Evolutionary conservation across 495 filamentous ascomycete species (phyloP).

Genomic region (Penicillium arizonense): DNA sequence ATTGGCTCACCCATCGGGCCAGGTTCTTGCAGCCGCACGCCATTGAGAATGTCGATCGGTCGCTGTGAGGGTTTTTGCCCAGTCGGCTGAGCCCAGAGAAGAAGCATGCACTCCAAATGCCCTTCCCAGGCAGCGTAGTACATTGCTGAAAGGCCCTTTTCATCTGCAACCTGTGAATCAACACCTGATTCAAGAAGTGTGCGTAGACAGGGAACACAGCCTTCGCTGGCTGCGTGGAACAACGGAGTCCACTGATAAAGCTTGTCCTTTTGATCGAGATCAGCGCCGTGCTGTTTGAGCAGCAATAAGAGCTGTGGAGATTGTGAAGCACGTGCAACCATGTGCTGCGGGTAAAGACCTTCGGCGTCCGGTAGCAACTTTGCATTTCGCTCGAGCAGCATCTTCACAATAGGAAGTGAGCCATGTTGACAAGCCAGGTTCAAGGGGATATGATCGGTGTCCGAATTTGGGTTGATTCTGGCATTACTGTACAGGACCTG

Average conservation of each 20-base stretch:
- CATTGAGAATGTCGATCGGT: slow-evolving; percentile 37
- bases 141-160: slow-evolving; percentile 91
- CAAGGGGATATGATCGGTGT: slow-evolving; percentile 88
- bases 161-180: slow-evolving; percentile 73
- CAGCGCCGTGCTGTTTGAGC: slow-evolving; percentile 82
- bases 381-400: slow-evolving; percentile 77
- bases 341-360: slow-evolving; percentile 95
- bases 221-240: slow-evolving; percentile 95
- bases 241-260: slow-evolving; percentile 96
- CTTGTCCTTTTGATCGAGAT: slow-evolving; percentile 90
- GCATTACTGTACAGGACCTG: slow-evolving; percentile 70
- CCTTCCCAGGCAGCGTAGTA: slow-evolving; percentile 99
- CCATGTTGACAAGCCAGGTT: slow-evolving; percentile 94
- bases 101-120: slow-evolving; percentile 88
- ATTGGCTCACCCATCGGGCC: slow-evolving; percentile 29
- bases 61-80: slow-evolving; percentile 20
- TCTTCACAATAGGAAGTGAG: slow-evolving; percentile 74
- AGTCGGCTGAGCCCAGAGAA: slow-evolving; percentile 61
- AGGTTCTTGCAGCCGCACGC: slow-evolving; percentile 33
- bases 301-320: slow-evolving; percentile 74
- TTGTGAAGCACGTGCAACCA: slow-evolving; percentile 87
- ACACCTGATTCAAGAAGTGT: slow-evolving; percentile 74
- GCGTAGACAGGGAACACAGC: slow-evolving; percentile 82
- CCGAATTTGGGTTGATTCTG: slow-evolving; percentile 74
- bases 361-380: slow-evolving; percentile 87